phyloP scores from a whole-genome alignment of 2,329 filamentous ascomycete genomes.

The Fusarium redolens region DNA sequence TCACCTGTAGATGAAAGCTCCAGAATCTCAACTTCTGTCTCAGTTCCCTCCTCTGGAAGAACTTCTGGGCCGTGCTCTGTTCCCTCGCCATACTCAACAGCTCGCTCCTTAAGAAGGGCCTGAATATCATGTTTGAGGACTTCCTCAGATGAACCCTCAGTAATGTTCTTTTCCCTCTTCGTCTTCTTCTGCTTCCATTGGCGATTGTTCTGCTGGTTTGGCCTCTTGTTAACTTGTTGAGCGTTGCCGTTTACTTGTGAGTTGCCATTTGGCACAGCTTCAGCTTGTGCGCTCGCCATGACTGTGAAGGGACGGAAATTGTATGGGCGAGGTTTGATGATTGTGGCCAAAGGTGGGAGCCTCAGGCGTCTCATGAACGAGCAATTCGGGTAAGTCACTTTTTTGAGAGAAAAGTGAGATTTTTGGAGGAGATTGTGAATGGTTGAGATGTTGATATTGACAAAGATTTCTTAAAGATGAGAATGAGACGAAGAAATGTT shows the following conservation, averaged over 20 bases:
- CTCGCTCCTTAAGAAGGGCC: slow-evolving; percentile 61
- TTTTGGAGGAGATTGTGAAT: neutral
- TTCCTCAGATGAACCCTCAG: slow-evolving; percentile 73
- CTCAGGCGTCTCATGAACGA: slow-evolving; percentile 38
- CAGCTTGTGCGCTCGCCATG: slow-evolving; percentile 41
- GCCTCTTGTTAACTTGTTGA: slow-evolving; percentile 42
- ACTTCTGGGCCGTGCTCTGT: slow-evolving; percentile 47
- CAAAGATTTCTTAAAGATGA: slow-evolving; percentile 14
- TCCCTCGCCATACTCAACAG: slow-evolving; percentile 41
- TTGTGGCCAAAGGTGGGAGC: slow-evolving; percentile 20
- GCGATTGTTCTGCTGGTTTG: slow-evolving; percentile 35
- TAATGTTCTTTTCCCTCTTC: slow-evolving; percentile 69
- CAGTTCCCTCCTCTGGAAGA: slow-evolving; percentile 75
- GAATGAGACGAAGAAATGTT: slow-evolving; percentile 39
- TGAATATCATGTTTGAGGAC: slow-evolving; percentile 73
- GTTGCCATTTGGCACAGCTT: slow-evolving; percentile 28
- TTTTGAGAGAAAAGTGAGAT: neutral
- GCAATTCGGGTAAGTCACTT: accelerated
- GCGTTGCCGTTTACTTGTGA: slow-evolving; percentile 21
- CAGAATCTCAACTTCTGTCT: slow-evolving; percentile 84
- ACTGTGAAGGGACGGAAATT: slow-evolving; percentile 34
- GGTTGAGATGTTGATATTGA: slow-evolving; percentile 6
- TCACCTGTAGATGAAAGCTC: slow-evolving; percentile 93
- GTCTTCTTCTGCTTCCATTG: slow-evolving; percentile 61
- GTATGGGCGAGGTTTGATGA: slow-evolving; percentile 28